phyloP scores from a whole-genome alignment of 371 early-diverging fungal species.

The Mortierella sp. region DNA sequence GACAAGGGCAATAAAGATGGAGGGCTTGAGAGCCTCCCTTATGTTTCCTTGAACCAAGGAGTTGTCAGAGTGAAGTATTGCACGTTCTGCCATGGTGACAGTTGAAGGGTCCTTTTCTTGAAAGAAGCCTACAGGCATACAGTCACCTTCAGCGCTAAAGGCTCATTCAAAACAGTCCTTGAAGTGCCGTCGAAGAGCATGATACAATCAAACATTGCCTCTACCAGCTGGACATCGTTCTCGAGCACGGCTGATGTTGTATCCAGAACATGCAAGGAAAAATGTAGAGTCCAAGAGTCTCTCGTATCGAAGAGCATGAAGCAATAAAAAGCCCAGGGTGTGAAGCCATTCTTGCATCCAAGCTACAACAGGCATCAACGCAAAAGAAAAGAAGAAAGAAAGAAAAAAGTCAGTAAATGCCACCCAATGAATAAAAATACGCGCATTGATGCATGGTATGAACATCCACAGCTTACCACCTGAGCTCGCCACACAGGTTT shows the following conservation, averaged over 20 bases:
- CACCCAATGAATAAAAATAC: too few relatives aligned
- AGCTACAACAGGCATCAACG: too few relatives aligned
- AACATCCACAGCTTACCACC: too few relatives aligned
- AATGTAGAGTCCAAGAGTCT: conserved; percentile 24
- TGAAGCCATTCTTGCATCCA: conserved; percentile 11
- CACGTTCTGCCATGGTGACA: conserved; percentile 17
- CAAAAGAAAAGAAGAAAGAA: too few relatives aligned
- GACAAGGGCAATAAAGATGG: conserved; percentile 17
- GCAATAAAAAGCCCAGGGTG: conserved; percentile 19
- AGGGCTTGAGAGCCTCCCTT: conserved; percentile 18
- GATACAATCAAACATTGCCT: conserved; percentile 33
- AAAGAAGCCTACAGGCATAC: conserved; percentile 14
- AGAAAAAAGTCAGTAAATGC: too few relatives aligned
- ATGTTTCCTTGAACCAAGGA: neutral
- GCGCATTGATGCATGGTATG: too few relatives aligned
- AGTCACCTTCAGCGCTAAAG: conserved; percentile 13
- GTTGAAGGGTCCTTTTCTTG: conserved; percentile 20
- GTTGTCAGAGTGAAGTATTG: conserved; percentile 16
- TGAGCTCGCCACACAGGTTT: conserved; percentile 34
- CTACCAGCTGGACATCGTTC: conserved; percentile 17
- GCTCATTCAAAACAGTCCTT: conserved; percentile 30
- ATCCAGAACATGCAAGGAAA: conserved; percentile 18
- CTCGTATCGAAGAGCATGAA: too few relatives aligned
- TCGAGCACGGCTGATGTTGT: conserved; percentile 11
- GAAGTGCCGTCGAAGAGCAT: conserved; percentile 22